These are phyloP conservation scores for Cicer yamashitae DNA, from an alignment of 306 rosid genomes.

Conservation along the genomic window DNA sequence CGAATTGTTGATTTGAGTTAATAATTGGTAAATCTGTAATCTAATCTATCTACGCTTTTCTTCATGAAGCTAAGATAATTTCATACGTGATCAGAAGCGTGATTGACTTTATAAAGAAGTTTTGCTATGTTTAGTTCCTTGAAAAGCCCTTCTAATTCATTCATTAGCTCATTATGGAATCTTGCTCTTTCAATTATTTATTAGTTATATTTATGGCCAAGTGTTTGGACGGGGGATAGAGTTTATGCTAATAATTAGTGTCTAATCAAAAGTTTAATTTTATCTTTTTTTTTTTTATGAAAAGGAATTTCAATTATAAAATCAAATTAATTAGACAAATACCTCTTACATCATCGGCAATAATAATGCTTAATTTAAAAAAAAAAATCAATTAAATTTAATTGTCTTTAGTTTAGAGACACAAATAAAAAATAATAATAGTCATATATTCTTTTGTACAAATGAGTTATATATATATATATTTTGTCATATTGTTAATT, in stretches of 20 bases:
- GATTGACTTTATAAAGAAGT: conserved; percentile 25
- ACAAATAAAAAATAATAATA: no score
- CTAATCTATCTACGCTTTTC: conserved; percentile 10
- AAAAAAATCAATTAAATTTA: no score
- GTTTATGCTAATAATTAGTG: background rate
- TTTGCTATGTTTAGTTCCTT: conserved; percentile 14
- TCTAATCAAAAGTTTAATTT: conserved; percentile 22
- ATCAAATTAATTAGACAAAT: no score
- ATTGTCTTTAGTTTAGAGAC: background rate
- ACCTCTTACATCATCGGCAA: no score
- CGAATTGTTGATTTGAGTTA: background rate
- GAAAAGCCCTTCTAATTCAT: background rate
- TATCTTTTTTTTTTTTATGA: no score
- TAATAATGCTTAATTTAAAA: no score
- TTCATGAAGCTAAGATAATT: background rate
- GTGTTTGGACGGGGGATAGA: conserved; percentile 12
- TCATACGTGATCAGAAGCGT: conserved; percentile 12
- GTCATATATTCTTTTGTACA: no score
- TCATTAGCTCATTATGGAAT: conserved; percentile 26
- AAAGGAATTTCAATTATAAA: no score
- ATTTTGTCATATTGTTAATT: no score
- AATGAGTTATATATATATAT: no score
- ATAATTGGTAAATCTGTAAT: conserved; percentile 15
- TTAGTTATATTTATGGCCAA: background rate
- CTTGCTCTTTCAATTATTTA: conserved; percentile 14